phyloP scores from a whole-genome alignment of 2,329 filamentous ascomycete genomes.

The Fusarium lyarnte region DNA sequence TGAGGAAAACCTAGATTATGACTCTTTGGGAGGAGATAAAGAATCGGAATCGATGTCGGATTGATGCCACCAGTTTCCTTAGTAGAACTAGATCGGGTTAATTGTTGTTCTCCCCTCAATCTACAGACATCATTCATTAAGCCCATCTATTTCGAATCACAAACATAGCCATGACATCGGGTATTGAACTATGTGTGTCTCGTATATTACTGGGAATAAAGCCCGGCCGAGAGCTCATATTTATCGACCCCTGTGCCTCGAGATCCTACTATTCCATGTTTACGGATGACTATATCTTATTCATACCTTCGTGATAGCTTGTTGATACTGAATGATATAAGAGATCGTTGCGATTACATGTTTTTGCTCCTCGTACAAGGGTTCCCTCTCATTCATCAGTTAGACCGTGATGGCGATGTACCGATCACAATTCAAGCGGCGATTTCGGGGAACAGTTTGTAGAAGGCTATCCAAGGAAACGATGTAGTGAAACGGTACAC shows the following conservation, averaged over 20 bases:
- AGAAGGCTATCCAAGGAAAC: neutral
- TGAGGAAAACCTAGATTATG: no score
- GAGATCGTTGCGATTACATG: accelerated
- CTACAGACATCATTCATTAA: neutral
- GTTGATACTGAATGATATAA: accelerated
- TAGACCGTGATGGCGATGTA: accelerated
- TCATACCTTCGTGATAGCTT: accelerated
- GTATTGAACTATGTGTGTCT: accelerated
- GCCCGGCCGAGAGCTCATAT: accelerated
- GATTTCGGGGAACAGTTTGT: accelerated
- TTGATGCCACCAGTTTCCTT: no score
- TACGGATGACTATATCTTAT: accelerated
- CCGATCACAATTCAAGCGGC: accelerated
- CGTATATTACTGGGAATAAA: accelerated
- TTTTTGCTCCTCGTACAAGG: accelerated
- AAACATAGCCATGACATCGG: accelerated
- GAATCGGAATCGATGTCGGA: no score
- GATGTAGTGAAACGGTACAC: neutral
- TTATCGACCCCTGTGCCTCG: neutral
- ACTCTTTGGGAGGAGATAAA: no score
- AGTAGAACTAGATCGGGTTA: no score
- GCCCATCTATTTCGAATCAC: accelerated
- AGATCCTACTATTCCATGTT: neutral
- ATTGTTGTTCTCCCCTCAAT: neutral
- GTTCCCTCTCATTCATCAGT: accelerated